Conservation (phyloP, 768 basidiomycete genomes). For the Gloeostereum incarnatum region DNA sequence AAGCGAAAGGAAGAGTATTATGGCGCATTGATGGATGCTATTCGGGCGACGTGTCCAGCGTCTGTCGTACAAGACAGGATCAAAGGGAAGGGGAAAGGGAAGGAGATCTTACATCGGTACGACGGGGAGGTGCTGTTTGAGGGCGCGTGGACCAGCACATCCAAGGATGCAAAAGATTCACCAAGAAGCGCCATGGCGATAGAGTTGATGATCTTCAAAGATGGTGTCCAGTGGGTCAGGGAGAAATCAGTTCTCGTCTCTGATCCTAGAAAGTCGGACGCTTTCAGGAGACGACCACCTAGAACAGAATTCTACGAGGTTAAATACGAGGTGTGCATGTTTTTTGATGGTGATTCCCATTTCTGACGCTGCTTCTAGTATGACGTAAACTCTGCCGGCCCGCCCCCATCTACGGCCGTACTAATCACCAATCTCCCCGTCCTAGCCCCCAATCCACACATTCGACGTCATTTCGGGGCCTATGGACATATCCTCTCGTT, state of each 20-base stretch:
- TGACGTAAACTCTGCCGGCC: constrained; percentile 61
- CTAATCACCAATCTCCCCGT: constrained; percentile 66
- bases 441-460: constrained; percentile 54
- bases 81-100: constrained; percentile 56
- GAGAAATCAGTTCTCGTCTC: neutral
- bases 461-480: constrained; percentile 54
- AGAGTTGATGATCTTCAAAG: no score
- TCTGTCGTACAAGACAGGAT: constrained; percentile 32
- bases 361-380: constrained; percentile 34
- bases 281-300: neutral
- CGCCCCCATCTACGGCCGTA: constrained; percentile 67
- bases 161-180: no score
- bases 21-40: constrained; percentile 28
- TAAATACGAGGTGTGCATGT: constrained; percentile 42
- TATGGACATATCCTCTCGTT: constrained; percentile 59
- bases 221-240: neutral
- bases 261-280: constrained; percentile 1
- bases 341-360: constrained; percentile 4
- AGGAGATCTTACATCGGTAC: constrained; percentile 42
- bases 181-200: constrained; percentile 1
- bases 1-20: constrained; percentile 14
- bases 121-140: constrained; percentile 45
- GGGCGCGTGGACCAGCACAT: constrained; percentile 16
- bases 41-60: constrained; percentile 21
- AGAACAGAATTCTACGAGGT: constrained; percentile 27